Conservation (phyloP, 2,329 filamentous ascomycete genomes). For the Paraphoma sp. region DNA sequence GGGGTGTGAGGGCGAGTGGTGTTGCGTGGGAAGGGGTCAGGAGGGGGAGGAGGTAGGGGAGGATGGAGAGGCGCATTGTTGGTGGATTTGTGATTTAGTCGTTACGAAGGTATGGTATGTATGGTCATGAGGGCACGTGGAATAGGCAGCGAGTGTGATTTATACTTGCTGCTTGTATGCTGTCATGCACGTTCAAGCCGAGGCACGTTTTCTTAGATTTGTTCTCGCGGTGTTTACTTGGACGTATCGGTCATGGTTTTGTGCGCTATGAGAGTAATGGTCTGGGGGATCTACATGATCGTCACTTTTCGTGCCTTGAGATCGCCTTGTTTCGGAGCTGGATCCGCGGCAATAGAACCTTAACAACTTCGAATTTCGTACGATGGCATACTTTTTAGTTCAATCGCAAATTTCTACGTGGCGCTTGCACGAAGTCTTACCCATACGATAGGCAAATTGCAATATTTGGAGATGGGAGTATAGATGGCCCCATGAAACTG, state of each 20-base stretch:
- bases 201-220: background rate
- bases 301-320: background rate
- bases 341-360: background rate
- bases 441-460: no score
- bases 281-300: background rate
- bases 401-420: no score
- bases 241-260: background rate
- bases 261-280: background rate
- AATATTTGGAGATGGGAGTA: no score
- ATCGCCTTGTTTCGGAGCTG: background rate
- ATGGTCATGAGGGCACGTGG: no score
- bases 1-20: constrained; percentile 1
- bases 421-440: no score
- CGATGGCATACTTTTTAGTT: no score
- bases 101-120: no score
- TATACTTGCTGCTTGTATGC: no score
- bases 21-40: background rate
- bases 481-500: no score
- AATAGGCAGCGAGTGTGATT: no score
- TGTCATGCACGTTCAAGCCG: background rate
- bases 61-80: background rate
- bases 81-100: background rate
- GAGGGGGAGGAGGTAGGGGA: background rate
- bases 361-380: no score
- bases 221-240: background rate